Base-by-base conservation (phyloP, 192 early-diverging fungal species). In the Physocladia obscura region DNA sequence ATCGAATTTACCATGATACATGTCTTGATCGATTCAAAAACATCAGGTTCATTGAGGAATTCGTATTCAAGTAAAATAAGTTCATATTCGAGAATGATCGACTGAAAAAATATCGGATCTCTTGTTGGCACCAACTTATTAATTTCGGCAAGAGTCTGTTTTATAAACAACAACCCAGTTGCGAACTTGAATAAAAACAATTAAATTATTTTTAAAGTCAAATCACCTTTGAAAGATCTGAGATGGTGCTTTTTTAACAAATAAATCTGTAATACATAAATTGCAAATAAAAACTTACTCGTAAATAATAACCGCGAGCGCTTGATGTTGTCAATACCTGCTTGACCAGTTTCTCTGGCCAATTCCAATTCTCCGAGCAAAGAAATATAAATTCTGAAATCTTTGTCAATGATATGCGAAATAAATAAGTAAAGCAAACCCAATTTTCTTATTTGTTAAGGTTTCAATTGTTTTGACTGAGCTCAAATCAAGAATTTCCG, bases 51-150 rank as follows among this genome's bases (percentile, higher is more conserved):
- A 19, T 52, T 39, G 6, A 68, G 39, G 30, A 30, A 8, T 31
- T 32, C 32, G 38, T 68, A 68, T 19, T 68, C 65, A 19, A 68
- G 32, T 49, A 68, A 57, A 24, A 68, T 57, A 1, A 68, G 34
- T 29, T 68, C 65, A 27, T 39, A 68, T 35, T 68, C 65, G 35
- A 68, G 54, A 11, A 49, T 52, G 24, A 68, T 22, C 4, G 21
- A 34, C n/a, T 68, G 1, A 37, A 24, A 49, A 29, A 51, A 68
- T 19, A 68, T 57, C 56, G 30, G 35, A 52, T 68, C 65, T 31
- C 56, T 57, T 5, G 48, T n/a, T 5, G 62, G 3, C 19, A 62
- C 11, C 11, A 26, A 22, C 22, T 19, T 17, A 21, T 0, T 47
- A 13, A 47, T 47, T 13, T 13, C n/a, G 13, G 44, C 44, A 47